Conservation (phyloP, 805 yeast genomes). For the Wickerhamomyces xylosicus region DNA sequence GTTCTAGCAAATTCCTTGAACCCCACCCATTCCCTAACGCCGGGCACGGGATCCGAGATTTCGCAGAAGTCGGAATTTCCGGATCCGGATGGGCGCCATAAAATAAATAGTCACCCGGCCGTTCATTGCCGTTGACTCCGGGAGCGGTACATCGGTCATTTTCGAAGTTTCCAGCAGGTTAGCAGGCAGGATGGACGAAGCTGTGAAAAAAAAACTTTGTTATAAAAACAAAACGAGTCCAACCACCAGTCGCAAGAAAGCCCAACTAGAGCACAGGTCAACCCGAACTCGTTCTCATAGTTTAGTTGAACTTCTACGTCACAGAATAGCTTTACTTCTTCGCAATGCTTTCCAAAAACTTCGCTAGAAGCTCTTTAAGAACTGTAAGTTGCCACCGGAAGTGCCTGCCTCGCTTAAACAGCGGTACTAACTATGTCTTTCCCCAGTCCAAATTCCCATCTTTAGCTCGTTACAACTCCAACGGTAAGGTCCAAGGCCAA, state of each 20-base stretch:
- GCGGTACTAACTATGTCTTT: neutral
- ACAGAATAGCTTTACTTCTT: neutral
- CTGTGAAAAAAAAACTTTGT: neutral
- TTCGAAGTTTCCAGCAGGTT: neutral
- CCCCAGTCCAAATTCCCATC: slow-evolving; percentile 18
- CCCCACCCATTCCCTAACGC: too few relatives aligned
- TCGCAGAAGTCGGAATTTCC: too few relatives aligned
- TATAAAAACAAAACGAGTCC: too few relatives aligned
- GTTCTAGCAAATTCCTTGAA: too few relatives aligned
- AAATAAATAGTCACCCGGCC: too few relatives aligned
- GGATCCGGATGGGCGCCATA: neutral
- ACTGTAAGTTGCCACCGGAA: slow-evolving; percentile 11
- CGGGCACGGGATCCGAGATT: too few relatives aligned
- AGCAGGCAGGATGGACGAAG: too few relatives aligned
- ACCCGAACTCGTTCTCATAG: too few relatives aligned
- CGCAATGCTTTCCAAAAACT: slow-evolving; percentile 19
- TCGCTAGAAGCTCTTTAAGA: slow-evolving; percentile 17
- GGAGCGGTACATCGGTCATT: too few relatives aligned
- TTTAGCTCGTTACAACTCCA: slow-evolving; percentile 35
- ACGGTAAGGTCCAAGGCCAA: slow-evolving; percentile 33
- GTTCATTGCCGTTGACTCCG: too few relatives aligned
- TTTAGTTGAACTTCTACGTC: too few relatives aligned
- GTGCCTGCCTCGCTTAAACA: neutral
- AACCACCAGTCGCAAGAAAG: too few relatives aligned
- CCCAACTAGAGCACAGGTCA: neutral